phyloP scores from a whole-genome alignment of 768 basidiomycete species.

The Mycena rosella region DNA sequence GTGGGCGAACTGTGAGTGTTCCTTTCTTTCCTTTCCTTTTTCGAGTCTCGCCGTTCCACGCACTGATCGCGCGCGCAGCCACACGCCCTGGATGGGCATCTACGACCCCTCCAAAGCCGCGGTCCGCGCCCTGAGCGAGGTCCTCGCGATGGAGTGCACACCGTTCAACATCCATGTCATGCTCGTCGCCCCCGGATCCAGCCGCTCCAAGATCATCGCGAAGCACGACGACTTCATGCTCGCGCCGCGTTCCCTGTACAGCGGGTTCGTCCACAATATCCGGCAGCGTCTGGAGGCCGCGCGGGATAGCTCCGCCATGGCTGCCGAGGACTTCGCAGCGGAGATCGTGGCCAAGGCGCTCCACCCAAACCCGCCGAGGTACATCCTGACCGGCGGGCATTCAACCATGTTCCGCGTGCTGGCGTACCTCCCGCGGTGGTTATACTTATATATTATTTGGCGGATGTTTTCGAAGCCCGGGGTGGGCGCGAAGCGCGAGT shows the following conservation, averaged over 20 bases:
- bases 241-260: neutral
- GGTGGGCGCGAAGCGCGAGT: too few relatives aligned
- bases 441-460: neutral
- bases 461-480: constrained; percentile 20
- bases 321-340: neutral
- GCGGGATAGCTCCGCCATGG: neutral
- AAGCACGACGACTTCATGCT: constrained; percentile 3
- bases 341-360: neutral
- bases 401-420: neutral
- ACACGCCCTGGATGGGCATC: constrained; percentile 36
- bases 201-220: constrained; percentile 72
- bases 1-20: constrained; percentile 4
- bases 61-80: neutral
- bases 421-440: neutral
- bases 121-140: constrained; percentile 69
- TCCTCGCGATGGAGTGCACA: constrained; percentile 78
- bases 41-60: neutral
- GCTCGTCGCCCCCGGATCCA: constrained; percentile 73
- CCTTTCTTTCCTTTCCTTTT: too few relatives aligned
- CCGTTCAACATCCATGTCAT: constrained; percentile 81
- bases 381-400: neutral
- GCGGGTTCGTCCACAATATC: constrained; percentile 4
- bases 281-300: neutral
- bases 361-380: neutral
- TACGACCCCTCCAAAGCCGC: constrained; percentile 72